Evolutionary conservation across 345 rosid genomes (phyloP).

Genomic region (Laguncularia racemosa): DNA sequence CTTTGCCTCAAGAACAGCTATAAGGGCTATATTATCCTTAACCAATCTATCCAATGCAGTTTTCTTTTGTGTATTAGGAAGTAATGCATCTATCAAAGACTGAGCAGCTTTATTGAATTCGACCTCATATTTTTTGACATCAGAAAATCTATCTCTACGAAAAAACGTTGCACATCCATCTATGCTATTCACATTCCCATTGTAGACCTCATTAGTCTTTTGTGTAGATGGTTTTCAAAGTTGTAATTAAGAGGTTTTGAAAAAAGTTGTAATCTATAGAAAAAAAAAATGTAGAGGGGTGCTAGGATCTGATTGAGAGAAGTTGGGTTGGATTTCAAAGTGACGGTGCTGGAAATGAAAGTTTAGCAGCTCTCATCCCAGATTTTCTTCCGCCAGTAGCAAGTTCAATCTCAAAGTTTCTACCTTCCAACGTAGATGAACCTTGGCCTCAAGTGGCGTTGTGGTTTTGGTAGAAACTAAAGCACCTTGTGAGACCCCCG

Average conservation of each 20-base stretch:
- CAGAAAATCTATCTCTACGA: constrained; percentile 89
- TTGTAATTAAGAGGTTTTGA: too few species aligned
- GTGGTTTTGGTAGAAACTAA: too few species aligned
- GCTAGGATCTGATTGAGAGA: too few species aligned
- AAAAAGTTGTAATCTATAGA: too few species aligned
- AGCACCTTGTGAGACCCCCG: too few species aligned
- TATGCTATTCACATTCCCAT: constrained; percentile 46
- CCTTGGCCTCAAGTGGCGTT: constrained; percentile 81
- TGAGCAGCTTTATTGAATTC: constrained; percentile 99
- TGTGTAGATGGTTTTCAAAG: too few species aligned
- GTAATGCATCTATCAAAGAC: constrained; percentile 84
- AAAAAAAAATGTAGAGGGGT: too few species aligned
- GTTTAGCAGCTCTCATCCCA: constrained; percentile 57
- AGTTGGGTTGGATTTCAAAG: too few species aligned
- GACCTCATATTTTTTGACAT: constrained; percentile 99
- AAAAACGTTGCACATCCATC: constrained; percentile 98
- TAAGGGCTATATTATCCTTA: constrained; percentile 94
- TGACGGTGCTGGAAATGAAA: constrained; percentile 53
- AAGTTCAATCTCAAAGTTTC: constrained; percentile 33
- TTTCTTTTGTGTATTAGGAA: constrained; percentile 79
- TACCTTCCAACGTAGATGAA: constrained; percentile 36
- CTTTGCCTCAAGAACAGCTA: constrained; percentile 88
- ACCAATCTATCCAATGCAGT: constrained; percentile 78
- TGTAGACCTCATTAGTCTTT: too few species aligned
- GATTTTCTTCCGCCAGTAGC: constrained; percentile 49